A percentile compares a stretch with the other conserved stretches of the same genome.
phyloP scores from a whole-genome alignment of 1,284 basidiomycete genomes.

The Malassezia psittaci region DNA sequence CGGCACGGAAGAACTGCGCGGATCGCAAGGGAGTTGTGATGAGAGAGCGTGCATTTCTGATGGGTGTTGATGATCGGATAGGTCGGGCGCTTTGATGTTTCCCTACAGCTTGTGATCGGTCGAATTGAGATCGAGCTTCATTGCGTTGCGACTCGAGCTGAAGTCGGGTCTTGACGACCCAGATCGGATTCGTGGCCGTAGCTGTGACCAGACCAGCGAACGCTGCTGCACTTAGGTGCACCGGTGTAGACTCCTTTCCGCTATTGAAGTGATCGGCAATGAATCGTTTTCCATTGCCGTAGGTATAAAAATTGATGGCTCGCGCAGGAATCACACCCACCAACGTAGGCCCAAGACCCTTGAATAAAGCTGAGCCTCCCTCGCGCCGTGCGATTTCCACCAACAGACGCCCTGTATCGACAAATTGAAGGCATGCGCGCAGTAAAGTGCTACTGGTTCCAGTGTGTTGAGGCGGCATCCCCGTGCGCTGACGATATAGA shows the following conservation, averaged over 20 bases:
- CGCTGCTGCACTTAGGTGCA: conserved; percentile 79
- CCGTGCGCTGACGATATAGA: conserved; percentile 57
- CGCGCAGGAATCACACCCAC: conserved; percentile 84
- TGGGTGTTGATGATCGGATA: background rate
- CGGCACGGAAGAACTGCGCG: conserved; percentile 26
- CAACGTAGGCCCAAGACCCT: conserved; percentile 84
- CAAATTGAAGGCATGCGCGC: conserved; percentile 76
- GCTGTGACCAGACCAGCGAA: conserved; percentile 70
- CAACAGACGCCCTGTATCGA: conserved; percentile 82
- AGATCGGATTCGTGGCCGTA: conserved; percentile 89
- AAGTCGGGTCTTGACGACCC: conserved; percentile 93
- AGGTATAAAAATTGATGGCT: conserved; percentile 93
- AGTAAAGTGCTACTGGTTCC: conserved; percentile 45
- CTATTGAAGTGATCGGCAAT: conserved; percentile 62
- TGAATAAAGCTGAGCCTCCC: conserved; percentile 80
- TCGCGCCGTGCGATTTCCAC: conserved; percentile 57
- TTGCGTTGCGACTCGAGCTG: conserved; percentile 55
- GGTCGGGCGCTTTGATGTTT: background rate
- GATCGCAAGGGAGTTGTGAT: background rate
- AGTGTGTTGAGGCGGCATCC: conserved; percentile 6
- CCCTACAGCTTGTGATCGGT: conserved; percentile 6
- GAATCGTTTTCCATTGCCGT: conserved; percentile 88
- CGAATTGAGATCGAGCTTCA: conserved; percentile 4
- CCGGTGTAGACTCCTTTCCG: conserved; percentile 69
- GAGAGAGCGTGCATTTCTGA: background rate